These are phyloP conservation scores for Daedaleopsis sinensis DNA, from an alignment of 768 basidiomycete species.

Conservation along the genomic window DNA sequence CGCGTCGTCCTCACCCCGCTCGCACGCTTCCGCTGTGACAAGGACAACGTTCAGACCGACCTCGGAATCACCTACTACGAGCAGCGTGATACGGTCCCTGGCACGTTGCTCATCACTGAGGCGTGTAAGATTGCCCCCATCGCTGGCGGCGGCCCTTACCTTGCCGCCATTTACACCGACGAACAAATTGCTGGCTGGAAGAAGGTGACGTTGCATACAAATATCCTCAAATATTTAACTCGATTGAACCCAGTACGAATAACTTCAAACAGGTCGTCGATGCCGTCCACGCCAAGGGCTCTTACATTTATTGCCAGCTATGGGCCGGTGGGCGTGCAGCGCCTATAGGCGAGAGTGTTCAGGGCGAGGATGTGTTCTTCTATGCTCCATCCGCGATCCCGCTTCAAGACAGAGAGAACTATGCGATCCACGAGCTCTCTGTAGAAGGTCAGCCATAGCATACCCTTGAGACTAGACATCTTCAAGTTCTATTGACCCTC, in stretches of 20 bases:
- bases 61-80: slow-evolving; percentile 49
- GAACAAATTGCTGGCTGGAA: slow-evolving; percentile 61
- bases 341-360: slow-evolving; percentile 33
- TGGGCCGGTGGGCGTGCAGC: slow-evolving; percentile 58
- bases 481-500: neutral
- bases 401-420: slow-evolving; percentile 3
- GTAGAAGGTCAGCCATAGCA: slow-evolving; percentile 12
- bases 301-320: slow-evolving; percentile 56
- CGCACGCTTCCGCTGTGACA: slow-evolving; percentile 46
- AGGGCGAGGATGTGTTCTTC: slow-evolving; percentile 35
- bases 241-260: too few species aligned
- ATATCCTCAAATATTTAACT: too few species aligned
- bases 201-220: slow-evolving; percentile 33
- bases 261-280: slow-evolving; percentile 53
- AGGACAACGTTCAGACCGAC: slow-evolving; percentile 37
- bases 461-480: neutral
- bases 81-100: slow-evolving; percentile 48
- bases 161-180: slow-evolving; percentile 65
- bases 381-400: slow-evolving; percentile 37
- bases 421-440: slow-evolving; percentile 29
- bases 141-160: slow-evolving; percentile 50
- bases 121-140: slow-evolving; percentile 52
- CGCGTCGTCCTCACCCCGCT: slow-evolving; percentile 57
- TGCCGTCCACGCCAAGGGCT: slow-evolving; percentile 57
- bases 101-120: slow-evolving; percentile 60